Evolutionary conservation across 805 yeast species (phyloP), one percentile per base, ranked within the genome.

Genomic region (Wilhelminamyces savonicus): DNA sequence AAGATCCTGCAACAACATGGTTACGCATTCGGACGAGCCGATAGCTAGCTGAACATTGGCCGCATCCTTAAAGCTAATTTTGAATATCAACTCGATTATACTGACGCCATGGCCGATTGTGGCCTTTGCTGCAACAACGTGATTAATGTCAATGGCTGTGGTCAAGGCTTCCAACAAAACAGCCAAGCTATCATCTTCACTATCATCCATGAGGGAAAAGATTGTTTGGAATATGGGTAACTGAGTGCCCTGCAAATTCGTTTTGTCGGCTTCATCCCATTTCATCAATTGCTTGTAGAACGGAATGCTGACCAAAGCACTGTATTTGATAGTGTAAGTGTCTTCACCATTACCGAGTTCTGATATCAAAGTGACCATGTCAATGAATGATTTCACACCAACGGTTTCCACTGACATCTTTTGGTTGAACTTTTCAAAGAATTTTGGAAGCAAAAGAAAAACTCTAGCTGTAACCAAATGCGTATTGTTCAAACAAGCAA

Each of bases 171-270:
- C 95, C 9, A 83, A 66, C 24, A 88, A 54, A 27, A 82, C 66
- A 1, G 87, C 73, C 21, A 82, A 76, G 0, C 95, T 72, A 44
- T 88, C 97, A 26, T 85, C 95, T 26, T 77, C 82, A 0, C 92
- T 72, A 1, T 74, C 80, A 2, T 67, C 71, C 3, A 70, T 47
- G 7, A 90, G 52, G 2, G 66, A 50, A 3, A 51, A 45, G 8
- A 78, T 65, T 0, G 74, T 38, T 1, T 45, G 40, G 39, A 65
- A 48, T n/a, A 62, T 45, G 7, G 54, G 50, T 2, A 56, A 42
- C 43, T 71, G 70, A 4, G 46, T 27, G 1, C 41, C 37, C 12
- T 37, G 29, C 13, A 36, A 41, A 3, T 35, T 29, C 3, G 27
- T 16, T 2, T 12, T 26, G 13, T 32, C 38, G 12, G 43, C 31